Conservation (phyloP, 2,329 filamentous ascomycete genomes). For the Cucurbitaria berberidis region DNA sequence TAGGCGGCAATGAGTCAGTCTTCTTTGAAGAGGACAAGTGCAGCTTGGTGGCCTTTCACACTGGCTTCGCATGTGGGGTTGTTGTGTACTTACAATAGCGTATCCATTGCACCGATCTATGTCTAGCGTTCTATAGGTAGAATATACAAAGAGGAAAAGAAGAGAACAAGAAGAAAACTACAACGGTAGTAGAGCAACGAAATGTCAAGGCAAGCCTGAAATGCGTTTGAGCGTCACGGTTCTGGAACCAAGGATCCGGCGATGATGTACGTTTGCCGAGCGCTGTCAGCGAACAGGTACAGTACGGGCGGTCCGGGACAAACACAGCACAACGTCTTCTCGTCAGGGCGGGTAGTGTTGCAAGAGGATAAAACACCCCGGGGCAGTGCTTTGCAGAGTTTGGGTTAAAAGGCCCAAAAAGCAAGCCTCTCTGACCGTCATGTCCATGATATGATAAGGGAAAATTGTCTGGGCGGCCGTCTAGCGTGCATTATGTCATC, state of each 20-base stretch:
- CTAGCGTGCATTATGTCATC: constrained; percentile 37
- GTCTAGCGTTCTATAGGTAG: constrained; percentile 6
- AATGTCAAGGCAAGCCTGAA: constrained; percentile 8
- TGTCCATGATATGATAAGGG: constrained; percentile 20
- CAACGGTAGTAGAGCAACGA: constrained; percentile 5
- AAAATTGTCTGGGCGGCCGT: constrained; percentile 12
- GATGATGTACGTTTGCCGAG: constrained; percentile 28
- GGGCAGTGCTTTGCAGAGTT: constrained; percentile 9
- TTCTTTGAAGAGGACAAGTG: background rate
- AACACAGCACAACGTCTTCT: constrained; percentile 10
- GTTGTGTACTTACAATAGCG: constrained; percentile 61
- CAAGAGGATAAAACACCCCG: constrained; percentile 11
- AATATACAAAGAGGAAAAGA: constrained; percentile 10
- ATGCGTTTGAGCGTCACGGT: constrained; percentile 22
- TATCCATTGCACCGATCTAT: constrained; percentile 59
- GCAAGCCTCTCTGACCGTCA: constrained; percentile 23
- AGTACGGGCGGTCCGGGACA: constrained; percentile 17
- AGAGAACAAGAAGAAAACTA: constrained; percentile 6
- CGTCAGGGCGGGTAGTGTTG: constrained; percentile 14
- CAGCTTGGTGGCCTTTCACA: constrained; percentile 10
- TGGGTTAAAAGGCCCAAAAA: constrained; percentile 16
- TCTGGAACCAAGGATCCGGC: constrained; percentile 20
- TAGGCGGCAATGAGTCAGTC: constrained; percentile 26
- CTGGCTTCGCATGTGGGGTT: constrained; percentile 23
- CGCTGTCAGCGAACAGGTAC: constrained; percentile 26